These are phyloP conservation scores for Pseudozyma sp. DNA, from an alignment of 1,284 basidiomycete species.

Conservation along the genomic window DNA sequence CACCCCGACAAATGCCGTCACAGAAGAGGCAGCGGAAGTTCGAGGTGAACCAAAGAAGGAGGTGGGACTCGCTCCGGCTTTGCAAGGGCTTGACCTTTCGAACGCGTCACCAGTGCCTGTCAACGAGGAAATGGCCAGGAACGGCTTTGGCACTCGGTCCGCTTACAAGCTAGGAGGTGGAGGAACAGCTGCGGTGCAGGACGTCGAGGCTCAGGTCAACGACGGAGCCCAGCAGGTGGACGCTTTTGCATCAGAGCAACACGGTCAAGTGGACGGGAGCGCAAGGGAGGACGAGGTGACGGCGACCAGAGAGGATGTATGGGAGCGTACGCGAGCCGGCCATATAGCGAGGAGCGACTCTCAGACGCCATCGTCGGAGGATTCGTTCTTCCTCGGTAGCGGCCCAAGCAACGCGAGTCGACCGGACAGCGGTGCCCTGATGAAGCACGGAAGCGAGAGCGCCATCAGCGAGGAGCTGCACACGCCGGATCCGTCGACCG, in stretches of 20 bases:
- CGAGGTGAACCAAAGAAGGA: neutral
- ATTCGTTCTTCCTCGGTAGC: constrained; percentile 37
- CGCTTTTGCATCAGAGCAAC: neutral
- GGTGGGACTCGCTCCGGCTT: constrained; percentile 3
- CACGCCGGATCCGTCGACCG: constrained; percentile 39
- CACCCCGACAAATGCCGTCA: neutral
- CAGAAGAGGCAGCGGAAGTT: neutral
- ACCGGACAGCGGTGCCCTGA: constrained; percentile 36
- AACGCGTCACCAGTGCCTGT: constrained; percentile 28
- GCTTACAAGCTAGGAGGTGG: constrained; percentile 29
- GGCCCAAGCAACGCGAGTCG: constrained; percentile 28
- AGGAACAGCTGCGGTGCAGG: neutral
- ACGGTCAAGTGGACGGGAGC: neutral
- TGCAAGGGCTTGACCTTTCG: constrained; percentile 22
- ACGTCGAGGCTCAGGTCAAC: neutral
- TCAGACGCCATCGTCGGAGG: constrained; percentile 45
- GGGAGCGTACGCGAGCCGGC: constrained; percentile 19
- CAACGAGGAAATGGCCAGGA: constrained; percentile 43
- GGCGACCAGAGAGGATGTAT: constrained; percentile 1
- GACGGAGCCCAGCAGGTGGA: neutral
- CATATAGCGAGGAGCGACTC: constrained; percentile 35
- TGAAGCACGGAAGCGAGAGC: constrained; percentile 50
- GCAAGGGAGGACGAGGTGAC: constrained; percentile 5
- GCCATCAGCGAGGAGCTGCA: constrained; percentile 46
- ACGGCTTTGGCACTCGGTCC: constrained; percentile 45